Evolutionary conservation across 495 filamentous ascomycete species (phyloP).

Genomic region (Tuber aestivum): DNA sequence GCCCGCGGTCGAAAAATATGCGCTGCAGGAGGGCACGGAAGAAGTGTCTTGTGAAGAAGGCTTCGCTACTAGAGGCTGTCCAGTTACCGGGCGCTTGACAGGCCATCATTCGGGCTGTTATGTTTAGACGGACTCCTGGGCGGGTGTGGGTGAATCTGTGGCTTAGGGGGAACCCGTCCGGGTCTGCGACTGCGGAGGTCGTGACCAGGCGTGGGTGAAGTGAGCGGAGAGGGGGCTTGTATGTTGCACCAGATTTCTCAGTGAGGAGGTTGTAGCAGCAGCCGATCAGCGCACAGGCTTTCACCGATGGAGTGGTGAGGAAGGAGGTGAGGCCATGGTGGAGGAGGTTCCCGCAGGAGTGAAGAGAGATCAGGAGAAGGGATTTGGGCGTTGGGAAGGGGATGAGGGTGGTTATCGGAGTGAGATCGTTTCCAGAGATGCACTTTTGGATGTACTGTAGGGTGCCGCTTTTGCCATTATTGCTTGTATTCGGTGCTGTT

Average conservation of each 20-base stretch:
- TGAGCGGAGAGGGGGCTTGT: slow-evolving; percentile 64
- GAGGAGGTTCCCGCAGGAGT: slow-evolving; percentile 94
- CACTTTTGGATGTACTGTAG: slow-evolving; percentile 61
- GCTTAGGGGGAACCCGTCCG: slow-evolving; percentile 80
- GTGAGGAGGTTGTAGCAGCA: slow-evolving; percentile 97
- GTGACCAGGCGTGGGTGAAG: slow-evolving; percentile 56
- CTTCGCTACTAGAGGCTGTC: slow-evolving; percentile 69
- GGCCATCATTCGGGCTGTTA: slow-evolving; percentile 94
- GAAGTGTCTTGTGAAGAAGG: slow-evolving; percentile 89
- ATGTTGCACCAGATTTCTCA: slow-evolving; percentile 79
- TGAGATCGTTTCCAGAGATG: slow-evolving; percentile 43
- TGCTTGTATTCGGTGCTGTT: slow-evolving; percentile 38
- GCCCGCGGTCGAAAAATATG: slow-evolving; percentile 73
- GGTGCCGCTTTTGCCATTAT: slow-evolving; percentile 51
- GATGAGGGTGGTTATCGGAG: slow-evolving; percentile 14
- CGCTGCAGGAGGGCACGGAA: slow-evolving; percentile 86
- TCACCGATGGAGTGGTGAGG: slow-evolving; percentile 70
- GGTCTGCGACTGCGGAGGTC: slow-evolving; percentile 63
- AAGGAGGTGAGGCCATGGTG: slow-evolving; percentile 88
- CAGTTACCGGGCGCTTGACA: slow-evolving; percentile 92
- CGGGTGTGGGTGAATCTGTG: slow-evolving; percentile 11
- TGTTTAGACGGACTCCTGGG: slow-evolving; percentile 58
- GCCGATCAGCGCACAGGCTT: slow-evolving; percentile 86
- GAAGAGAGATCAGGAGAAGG: slow-evolving; percentile 86
- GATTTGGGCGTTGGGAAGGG: slow-evolving; percentile 40